A percentile compares a stretch with the other conserved stretches of the same genome.
These are phyloP conservation scores for Bipolaris gigantea DNA, from an alignment of 2,329 filamentous ascomycete species.

Conservation along the genomic window DNA sequence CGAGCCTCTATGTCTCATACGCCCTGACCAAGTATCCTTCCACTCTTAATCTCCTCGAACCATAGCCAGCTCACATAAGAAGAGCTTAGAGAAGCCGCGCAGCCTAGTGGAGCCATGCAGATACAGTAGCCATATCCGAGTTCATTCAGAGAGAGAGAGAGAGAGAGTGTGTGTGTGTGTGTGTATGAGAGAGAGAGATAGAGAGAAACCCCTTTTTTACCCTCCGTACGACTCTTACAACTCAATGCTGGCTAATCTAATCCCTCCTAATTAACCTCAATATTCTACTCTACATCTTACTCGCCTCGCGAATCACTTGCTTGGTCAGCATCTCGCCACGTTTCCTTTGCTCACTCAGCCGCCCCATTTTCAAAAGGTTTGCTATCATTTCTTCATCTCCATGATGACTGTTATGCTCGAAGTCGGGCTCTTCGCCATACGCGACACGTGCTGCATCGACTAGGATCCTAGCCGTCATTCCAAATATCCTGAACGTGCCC, in stretches of 20 bases:
- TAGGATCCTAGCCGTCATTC: conserved; percentile 89
- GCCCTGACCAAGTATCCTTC: too few species aligned
- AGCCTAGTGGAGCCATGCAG: not conserved
- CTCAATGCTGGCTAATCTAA: too few species aligned
- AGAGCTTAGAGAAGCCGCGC: not conserved
- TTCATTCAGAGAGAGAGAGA: not conserved
- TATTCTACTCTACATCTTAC: conserved; percentile 45
- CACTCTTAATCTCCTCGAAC: not conserved
- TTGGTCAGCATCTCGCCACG: conserved; percentile 57
- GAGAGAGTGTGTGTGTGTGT: too few species aligned
- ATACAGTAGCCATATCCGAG: not conserved
- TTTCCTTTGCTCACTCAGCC: conserved; percentile 56
- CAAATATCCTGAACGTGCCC: conserved; percentile 80
- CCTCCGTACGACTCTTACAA: too few species aligned
- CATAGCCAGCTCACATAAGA: not conserved
- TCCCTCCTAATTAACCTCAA: too few species aligned
- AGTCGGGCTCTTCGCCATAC: conserved; percentile 79
- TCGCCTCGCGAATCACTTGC: conserved; percentile 55
- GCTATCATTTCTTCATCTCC: conserved; percentile 69
- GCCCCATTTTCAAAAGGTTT: conserved; percentile 58
- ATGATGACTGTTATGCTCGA: conserved; percentile 70
- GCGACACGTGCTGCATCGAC: conserved; percentile 86
- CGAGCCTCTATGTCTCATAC: not conserved
- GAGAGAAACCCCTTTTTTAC: too few species aligned
- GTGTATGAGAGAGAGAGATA: too few species aligned